Percentiles rank a stretch among this genome's conserved stretches.
phyloP scores from a whole-genome alignment of 164 flowering plant species.

The Vitis rupestris region DNA sequence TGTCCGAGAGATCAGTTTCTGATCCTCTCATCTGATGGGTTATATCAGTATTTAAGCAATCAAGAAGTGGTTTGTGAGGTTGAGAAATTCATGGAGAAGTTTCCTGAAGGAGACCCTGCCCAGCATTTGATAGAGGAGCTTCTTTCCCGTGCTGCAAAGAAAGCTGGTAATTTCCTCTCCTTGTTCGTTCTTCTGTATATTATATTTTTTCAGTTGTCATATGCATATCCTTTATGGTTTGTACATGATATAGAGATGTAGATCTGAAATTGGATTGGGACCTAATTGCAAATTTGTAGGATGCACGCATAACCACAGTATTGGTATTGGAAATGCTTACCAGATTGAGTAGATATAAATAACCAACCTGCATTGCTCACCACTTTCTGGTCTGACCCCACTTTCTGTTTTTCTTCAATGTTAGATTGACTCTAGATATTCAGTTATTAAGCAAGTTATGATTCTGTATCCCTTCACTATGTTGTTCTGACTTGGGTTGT shows the following conservation, averaged over 20 bases:
- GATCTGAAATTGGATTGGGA: neutral
- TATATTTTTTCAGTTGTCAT: neutral
- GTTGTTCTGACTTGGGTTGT: too few relatives aligned
- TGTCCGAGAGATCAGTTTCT: slow-evolving; percentile 83
- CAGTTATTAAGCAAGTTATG: too few relatives aligned
- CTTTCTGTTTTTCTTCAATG: too few relatives aligned
- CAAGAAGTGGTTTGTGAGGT: slow-evolving; percentile 90
- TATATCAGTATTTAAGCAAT: slow-evolving; percentile 92
- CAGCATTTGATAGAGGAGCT: slow-evolving; percentile 97
- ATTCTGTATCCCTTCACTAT: too few relatives aligned
- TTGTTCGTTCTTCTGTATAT: neutral
- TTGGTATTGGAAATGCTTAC: neutral
- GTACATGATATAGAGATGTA: neutral
- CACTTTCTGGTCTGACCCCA: too few relatives aligned
- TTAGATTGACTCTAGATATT: too few relatives aligned
- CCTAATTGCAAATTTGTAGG: neutral
- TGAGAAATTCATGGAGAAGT: slow-evolving; percentile 87
- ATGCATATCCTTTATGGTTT: neutral
- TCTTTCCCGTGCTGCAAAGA: slow-evolving; percentile 92
- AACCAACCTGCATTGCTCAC: too few relatives aligned
- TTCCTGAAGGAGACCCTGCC: slow-evolving; percentile 98
- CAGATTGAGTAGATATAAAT: too few relatives aligned
- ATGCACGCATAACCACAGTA: neutral
- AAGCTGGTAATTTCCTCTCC: slow-evolving; percentile 69
- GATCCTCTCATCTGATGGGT: slow-evolving; percentile 94